Conservation (phyloP, 441 rosid species). For the Daphne laureola region DNA sequence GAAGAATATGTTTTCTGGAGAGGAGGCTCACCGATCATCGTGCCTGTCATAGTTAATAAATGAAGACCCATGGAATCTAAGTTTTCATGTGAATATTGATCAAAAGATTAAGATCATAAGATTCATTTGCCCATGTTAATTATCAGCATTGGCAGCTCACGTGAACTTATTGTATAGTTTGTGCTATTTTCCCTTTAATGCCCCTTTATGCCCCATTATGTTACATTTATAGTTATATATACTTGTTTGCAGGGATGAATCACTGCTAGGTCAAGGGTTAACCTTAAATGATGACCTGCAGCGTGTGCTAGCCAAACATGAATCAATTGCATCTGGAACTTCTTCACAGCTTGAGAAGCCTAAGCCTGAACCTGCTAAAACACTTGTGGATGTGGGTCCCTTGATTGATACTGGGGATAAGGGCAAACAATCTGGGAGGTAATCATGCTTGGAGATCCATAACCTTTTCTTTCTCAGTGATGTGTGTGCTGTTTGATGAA, state of each 20-base stretch:
- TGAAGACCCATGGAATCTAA: no score
- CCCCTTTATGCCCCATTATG: no score
- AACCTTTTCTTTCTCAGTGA: neutral
- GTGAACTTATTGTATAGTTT: no score
- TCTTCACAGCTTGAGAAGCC: constrained; percentile 37
- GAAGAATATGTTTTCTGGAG: no score
- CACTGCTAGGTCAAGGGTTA: constrained; percentile 84
- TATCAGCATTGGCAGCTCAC: no score
- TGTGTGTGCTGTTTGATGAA: neutral
- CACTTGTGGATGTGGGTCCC: constrained; percentile 54
- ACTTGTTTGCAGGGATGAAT: constrained; percentile 64
- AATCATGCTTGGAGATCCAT: constrained; percentile 14
- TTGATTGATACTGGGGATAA: constrained; percentile 66
- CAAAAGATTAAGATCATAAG: no score
- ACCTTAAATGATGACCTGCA: constrained; percentile 96
- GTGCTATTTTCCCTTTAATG: no score
- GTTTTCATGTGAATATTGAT: no score
- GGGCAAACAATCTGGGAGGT: constrained; percentile 51
- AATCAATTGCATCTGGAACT: constrained; percentile 74
- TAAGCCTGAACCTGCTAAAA: constrained; percentile 45
- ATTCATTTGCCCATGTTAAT: no score
- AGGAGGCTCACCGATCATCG: no score
- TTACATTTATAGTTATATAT: neutral
- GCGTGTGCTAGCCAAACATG: constrained; percentile 81
- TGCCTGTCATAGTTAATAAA: no score